Conservation (phyloP, 805 yeast genomes). For the Starmera dryadoides region DNA sequence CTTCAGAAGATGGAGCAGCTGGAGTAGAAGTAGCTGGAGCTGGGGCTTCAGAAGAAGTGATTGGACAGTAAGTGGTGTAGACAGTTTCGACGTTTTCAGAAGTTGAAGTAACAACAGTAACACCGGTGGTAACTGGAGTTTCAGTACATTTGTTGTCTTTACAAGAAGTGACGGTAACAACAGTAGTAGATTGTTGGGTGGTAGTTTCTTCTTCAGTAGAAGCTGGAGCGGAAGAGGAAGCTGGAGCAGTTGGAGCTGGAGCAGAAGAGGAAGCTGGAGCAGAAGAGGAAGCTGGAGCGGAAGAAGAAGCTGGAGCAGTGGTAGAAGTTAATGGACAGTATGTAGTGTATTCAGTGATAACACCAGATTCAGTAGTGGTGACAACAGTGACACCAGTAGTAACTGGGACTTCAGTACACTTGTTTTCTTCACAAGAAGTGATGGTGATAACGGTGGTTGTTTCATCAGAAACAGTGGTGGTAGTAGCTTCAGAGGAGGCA, state of each 20-base stretch:
- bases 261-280: conserved; percentile 5
- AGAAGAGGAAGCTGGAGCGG: conserved; percentile 1
- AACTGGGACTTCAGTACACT: conserved; percentile 7
- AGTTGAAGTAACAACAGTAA: conserved; percentile 18
- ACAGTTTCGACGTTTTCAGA: neutral
- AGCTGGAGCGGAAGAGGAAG: conserved; percentile 16
- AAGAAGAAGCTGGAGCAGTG: conserved; percentile 4
- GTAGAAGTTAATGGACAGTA: conserved; percentile 8
- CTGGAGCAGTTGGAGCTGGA: conserved; percentile 3
- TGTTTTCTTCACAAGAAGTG: conserved; percentile 15
- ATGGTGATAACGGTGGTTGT: conserved; percentile 22
- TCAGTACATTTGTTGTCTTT: conserved; percentile 9
- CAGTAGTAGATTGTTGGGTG: conserved; percentile 24
- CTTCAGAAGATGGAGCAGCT: too few species aligned
- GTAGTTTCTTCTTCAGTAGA: too few species aligned
- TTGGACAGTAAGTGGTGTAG: neutral
- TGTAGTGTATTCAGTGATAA: conserved; percentile 13
- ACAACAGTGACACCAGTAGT: conserved; percentile 23
- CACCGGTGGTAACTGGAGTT: conserved; percentile 20
- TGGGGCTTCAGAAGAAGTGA: too few species aligned
- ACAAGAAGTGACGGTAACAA: conserved; percentile 22
- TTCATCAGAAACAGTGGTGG: conserved; percentile 12
- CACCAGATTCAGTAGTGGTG: conserved; percentile 22
- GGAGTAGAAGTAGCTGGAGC: too few species aligned
- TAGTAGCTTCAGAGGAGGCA: conserved; percentile 10